Percentiles rank a stretch among this genome's conserved stretches.
These are phyloP conservation scores for Rubia balearica DNA, from an alignment of 305 asterid species.

Conservation along the genomic window DNA sequence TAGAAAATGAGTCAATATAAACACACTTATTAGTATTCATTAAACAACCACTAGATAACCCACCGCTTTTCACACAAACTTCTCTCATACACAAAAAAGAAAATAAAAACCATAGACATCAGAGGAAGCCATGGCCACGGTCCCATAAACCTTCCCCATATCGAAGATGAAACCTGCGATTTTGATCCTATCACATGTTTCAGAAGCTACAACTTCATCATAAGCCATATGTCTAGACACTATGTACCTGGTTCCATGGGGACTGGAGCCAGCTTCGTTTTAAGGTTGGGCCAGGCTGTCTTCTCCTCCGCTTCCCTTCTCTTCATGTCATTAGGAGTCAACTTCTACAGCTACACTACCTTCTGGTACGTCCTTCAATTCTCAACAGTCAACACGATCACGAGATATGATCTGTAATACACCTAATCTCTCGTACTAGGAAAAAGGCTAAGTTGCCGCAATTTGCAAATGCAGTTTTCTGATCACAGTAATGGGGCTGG, in stretches of 20 bases:
- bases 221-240: slow-evolving; percentile 28
- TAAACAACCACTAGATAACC: neutral
- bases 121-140: too few relatives aligned
- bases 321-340: slow-evolving; percentile 62
- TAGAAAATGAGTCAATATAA: neutral
- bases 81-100: neutral
- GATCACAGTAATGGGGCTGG: slow-evolving; percentile 68
- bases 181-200: slow-evolving; percentile 4
- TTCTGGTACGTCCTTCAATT: slow-evolving; percentile 40
- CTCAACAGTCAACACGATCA: neutral
- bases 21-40: neutral
- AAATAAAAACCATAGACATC: neutral
- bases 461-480: slow-evolving; percentile 38
- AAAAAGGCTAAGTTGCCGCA: neutral
- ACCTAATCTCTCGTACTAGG: neutral
- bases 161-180: neutral
- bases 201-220: neutral
- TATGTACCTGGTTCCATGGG: slow-evolving; percentile 54
- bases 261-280: slow-evolving; percentile 41
- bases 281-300: slow-evolving; percentile 57
- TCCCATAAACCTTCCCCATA: neutral
- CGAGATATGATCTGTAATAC: neutral
- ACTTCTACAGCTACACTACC: slow-evolving; percentile 66
- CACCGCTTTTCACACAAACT: neutral
- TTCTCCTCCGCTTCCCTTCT: slow-evolving; percentile 57